These are phyloP conservation scores for Millerago galiae DNA, from an alignment of 805 yeast genomes.

Conservation along the genomic window DNA sequence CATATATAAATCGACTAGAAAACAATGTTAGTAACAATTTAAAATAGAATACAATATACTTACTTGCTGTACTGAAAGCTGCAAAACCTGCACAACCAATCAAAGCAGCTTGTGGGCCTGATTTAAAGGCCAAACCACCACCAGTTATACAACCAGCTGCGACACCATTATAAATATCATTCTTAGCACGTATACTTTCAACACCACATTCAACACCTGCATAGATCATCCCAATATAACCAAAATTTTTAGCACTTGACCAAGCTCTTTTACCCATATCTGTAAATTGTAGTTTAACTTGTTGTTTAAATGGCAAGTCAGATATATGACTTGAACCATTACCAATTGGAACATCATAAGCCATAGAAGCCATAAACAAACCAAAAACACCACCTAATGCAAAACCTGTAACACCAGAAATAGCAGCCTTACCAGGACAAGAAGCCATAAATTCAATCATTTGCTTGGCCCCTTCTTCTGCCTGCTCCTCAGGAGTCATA, in stretches of 20 bases:
- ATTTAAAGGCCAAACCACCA: constrained; percentile 85
- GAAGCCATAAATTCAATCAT: constrained; percentile 84
- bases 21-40: constrained; percentile 8
- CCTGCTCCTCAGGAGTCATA: constrained; percentile 89
- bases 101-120: constrained; percentile 89
- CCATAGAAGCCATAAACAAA: constrained; percentile 83
- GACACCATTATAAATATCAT: constrained; percentile 87
- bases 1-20: constrained; percentile 67
- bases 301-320: constrained; percentile 87
- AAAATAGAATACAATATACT: background rate
- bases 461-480: constrained; percentile 78
- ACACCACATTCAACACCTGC: constrained; percentile 90
- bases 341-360: constrained; percentile 76
- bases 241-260: constrained; percentile 88
- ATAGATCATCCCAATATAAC: constrained; percentile 84
- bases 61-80: constrained; percentile 76
- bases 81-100: constrained; percentile 98
- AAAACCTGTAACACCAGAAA: constrained; percentile 92
- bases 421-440: constrained; percentile 89
- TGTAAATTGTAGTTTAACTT: constrained; percentile 80
- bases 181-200: constrained; percentile 81
- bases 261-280: constrained; percentile 92
- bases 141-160: constrained; percentile 96
- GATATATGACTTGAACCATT: constrained; percentile 52
- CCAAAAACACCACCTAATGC: constrained; percentile 91